Conservation (phyloP, 257 asterid species). For the Ocimum tenuiflorum region DNA sequence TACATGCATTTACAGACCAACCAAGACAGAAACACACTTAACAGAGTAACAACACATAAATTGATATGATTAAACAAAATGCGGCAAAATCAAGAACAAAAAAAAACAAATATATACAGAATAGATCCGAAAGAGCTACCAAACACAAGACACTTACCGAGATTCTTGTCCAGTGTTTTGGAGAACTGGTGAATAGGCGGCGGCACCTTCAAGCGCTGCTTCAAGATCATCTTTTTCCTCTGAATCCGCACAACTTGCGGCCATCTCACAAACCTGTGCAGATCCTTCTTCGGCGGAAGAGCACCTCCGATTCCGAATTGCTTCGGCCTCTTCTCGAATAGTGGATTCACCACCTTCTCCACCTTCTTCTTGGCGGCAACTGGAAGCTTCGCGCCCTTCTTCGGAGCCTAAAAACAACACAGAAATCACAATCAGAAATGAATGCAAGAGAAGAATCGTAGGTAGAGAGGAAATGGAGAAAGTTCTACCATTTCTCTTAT, state of each 20-base stretch:
- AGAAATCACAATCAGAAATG: background rate
- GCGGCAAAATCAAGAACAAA: too few relatives aligned
- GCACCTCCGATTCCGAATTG: slow-evolving; percentile 50
- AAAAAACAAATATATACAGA: background rate
- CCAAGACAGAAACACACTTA: too few relatives aligned
- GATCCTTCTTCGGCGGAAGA: slow-evolving; percentile 43
- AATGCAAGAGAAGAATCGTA: background rate
- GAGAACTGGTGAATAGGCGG: slow-evolving; percentile 42
- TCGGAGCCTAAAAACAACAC: slow-evolving; percentile 33
- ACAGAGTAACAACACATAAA: too few relatives aligned
- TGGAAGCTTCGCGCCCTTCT: slow-evolving; percentile 33
- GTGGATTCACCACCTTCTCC: slow-evolving; percentile 32
- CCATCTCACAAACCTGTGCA: slow-evolving; percentile 41
- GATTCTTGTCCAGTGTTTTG: slow-evolving; percentile 37
- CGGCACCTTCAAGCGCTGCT: slow-evolving; percentile 32
- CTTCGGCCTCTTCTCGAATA: slow-evolving; percentile 42
- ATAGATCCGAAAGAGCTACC: background rate
- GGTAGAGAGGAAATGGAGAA: background rate
- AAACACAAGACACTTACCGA: slow-evolving; percentile 18
- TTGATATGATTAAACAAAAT: too few relatives aligned
- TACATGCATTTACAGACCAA: too few relatives aligned
- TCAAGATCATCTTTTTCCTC: slow-evolving; percentile 40
- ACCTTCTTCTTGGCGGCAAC: slow-evolving; percentile 29
- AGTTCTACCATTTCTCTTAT: slow-evolving; percentile 20
- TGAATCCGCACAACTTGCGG: slow-evolving; percentile 44